A percentile compares a stretch with the other conserved stretches of the same genome.
Evolutionary conservation across 2,329 filamentous ascomycete genomes (phyloP).

Genomic region (Penicillium italicum): DNA sequence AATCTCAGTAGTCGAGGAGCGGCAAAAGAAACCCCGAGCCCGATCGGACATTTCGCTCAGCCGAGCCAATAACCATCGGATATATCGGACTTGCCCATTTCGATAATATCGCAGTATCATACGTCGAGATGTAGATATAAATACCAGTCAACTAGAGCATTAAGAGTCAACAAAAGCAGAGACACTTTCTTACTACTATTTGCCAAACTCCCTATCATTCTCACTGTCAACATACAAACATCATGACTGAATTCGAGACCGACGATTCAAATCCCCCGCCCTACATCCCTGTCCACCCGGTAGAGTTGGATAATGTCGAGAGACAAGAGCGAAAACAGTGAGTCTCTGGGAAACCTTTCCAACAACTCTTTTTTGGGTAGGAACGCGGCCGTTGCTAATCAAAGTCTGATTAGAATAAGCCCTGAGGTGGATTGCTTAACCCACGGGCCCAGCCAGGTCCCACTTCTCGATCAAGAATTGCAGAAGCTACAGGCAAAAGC

Average conservation of each 20-base stretch:
- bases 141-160: neutral
- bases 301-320: neutral
- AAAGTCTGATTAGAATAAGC: neutral
- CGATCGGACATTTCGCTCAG: neutral
- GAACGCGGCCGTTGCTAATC: neutral
- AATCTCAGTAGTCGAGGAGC: neutral
- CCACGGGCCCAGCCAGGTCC: constrained; percentile 5
- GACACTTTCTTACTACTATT: no score
- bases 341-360: neutral
- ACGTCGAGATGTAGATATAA: neutral
- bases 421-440: neutral
- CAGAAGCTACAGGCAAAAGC: constrained; percentile 2
- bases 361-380: neutral
- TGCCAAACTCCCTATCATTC: neutral
- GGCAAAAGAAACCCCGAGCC: neutral
- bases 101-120: neutral
- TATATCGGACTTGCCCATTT: neutral
- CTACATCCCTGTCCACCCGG: neutral
- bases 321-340: neutral
- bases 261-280: neutral
- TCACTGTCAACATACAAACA: neutral
- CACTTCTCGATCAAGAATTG: constrained; percentile 6
- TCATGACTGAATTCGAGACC: neutral
- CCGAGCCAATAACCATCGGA: neutral
- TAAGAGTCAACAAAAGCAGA: neutral